Percentiles rank a stretch among this genome's conserved stretches.
phyloP scores from a whole-genome alignment of 2,329 filamentous ascomycete genomes.

The Pseudocercospora cruenta region DNA sequence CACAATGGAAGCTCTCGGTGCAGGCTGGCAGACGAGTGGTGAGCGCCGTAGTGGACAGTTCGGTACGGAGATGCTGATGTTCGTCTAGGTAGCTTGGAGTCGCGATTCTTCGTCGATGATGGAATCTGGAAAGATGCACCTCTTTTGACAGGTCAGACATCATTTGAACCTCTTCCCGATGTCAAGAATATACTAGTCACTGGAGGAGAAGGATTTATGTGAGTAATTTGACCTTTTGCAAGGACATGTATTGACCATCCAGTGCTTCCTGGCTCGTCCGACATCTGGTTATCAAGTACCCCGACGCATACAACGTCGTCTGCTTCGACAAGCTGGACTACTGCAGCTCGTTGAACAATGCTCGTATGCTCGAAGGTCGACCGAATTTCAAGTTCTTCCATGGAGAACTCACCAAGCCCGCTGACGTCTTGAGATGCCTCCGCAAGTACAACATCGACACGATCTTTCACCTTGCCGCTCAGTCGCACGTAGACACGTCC shows the following conservation, averaged over 20 bases:
- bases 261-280: constrained; percentile 83
- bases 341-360: constrained; percentile 80
- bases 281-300: constrained; percentile 74
- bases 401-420: constrained; percentile 74
- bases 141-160: constrained; percentile 69
- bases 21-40: constrained; percentile 27
- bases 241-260: constrained; percentile 1
- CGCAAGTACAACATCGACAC: constrained; percentile 75
- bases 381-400: constrained; percentile 79
- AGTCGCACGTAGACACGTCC: constrained; percentile 80
- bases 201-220: constrained; percentile 85
- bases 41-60: constrained; percentile 1
- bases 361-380: constrained; percentile 66
- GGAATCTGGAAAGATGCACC: constrained; percentile 74
- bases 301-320: constrained; percentile 73
- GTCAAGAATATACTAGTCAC: constrained; percentile 83
- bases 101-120: constrained; percentile 53
- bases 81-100: constrained; percentile 42
- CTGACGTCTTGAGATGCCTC: constrained; percentile 71
- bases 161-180: constrained; percentile 68
- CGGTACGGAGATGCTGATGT: not conserved
- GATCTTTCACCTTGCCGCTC: constrained; percentile 82
- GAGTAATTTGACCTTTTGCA: constrained; percentile 9
- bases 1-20: constrained; percentile 20
- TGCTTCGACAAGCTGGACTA: constrained; percentile 87